Base-by-base conservation (phyloP, 768 basidiomycete genomes). In the Tephrocybe sp. region DNA sequence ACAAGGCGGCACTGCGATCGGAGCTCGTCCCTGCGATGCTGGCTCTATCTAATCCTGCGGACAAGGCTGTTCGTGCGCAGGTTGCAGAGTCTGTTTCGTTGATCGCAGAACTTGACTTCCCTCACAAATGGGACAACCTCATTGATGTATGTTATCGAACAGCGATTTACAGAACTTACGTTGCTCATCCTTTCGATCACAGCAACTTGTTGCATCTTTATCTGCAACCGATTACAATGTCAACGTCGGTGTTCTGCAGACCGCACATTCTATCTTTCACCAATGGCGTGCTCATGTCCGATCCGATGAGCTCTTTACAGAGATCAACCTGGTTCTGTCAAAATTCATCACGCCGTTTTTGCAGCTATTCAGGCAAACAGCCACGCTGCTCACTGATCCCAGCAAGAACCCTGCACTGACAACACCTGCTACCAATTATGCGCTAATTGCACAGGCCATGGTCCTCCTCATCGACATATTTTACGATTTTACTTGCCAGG, bases 11-110 rank as follows among this genome's bases (percentile, higher is more conserved):
- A 0, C 74, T 98, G 53, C 85, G 90, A 59, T 68, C 78, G 1
- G 83, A 88, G 59, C 80, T 99, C 40, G 86, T 99, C 0, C 88
- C 91, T 3, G 86, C 93, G 34, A 98, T 99, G 96, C 84, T 98
- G 54, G 67, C 83, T 18, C 77, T 98, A 28, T 90, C 93, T 0
- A 75, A 75, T 52, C 79, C 89, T 6, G 69, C 80, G 32, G 88
- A 92, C 68, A 90, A 88, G 62, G 55, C 76, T 3, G 75, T 90
- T 49, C 82, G 90, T 5, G 83, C 86, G 1, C 94, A 98, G 69
- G 81, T 98, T 28, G 95, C 93, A 14, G 95, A 99, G 70, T 83
- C 93, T 9, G 88, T 98, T 26, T 86, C 94, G 7, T 80, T 95
- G 59, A 88, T 98, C 63, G 95, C 97, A 12, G 84, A 87, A 58